Base-by-base conservation (phyloP, 2,329 filamentous ascomycete genomes). In the Endoconidiophora polonica region DNA sequence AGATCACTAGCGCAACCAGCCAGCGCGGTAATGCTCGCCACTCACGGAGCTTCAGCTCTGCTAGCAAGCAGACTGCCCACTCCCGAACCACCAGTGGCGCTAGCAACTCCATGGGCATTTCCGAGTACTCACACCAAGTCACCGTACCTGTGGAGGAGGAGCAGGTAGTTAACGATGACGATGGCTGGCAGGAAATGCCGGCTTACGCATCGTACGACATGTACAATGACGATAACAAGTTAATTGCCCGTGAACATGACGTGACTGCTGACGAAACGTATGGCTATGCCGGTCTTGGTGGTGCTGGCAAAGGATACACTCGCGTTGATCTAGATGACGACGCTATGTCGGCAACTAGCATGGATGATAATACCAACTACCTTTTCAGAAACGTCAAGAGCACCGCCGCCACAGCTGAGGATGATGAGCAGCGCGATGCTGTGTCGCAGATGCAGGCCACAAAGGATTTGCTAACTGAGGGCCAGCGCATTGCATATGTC, bases 321-420 rank as follows among this genome's bases (percentile, higher is more conserved):
- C 76, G 87, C 45, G 86, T 98, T n/a, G 77, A 93, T 55, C 74
- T 94, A 58, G 91, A 98, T 58, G 91, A 98, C 56, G 91, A 98
- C 64, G 88, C 81, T 12, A 79, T 94, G 62, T 95, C 88, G 24
- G 83, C 83, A 45, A 98, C 87, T 3, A 96, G 90, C 66, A 79
- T 98, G 79, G 91, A 98, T 61, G 91, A 98, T 52, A 90, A 96
- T 59, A 98, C 91, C 0, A 80, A 87, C 50, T 98, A 98, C 62
- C 73, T 98, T 2, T 98, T 98, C 70, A 90, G 86, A 56, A 80
- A 86, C 53, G 65, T 72, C 12, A 72, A 71, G 49, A 72, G 69
- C 42, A 81, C 72, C 2, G 73, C 67, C 58, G 75, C 73, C 52
- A 69, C 69, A 20, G 81, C 79, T 37, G 76, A 80, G 46, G 84